Evolutionary conservation across 768 basidiomycete genomes (phyloP).

Genomic region (Suillus sp.): DNA sequence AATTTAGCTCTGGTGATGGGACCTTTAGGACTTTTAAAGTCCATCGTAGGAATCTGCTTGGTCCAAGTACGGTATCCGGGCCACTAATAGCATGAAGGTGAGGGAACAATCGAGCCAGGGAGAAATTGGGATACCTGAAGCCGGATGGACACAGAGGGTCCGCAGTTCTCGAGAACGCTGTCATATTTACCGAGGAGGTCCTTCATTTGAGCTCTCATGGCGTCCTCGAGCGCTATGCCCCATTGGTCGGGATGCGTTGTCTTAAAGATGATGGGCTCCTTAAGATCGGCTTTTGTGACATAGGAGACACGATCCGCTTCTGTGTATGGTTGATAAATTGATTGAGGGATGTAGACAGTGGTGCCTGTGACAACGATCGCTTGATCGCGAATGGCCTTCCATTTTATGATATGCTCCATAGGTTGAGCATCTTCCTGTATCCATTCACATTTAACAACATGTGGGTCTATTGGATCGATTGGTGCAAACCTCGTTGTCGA

Average conservation of each 20-base stretch:
- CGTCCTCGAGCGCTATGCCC: conserved; percentile 67
- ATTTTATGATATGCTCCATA: conserved; percentile 29
- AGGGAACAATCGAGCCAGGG: not conserved
- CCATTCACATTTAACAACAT: not conserved
- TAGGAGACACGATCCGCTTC: conserved; percentile 76
- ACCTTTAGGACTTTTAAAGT: conserved; percentile 76
- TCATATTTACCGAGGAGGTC: conserved; percentile 60
- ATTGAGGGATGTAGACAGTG: conserved; percentile 64
- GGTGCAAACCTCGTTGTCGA: not conserved
- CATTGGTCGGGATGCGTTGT: conserved; percentile 53
- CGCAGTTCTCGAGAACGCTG: conserved; percentile 68
- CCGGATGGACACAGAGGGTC: conserved; percentile 79
- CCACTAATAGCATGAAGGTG: conserved; percentile 51
- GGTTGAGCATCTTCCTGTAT: conserved; percentile 25
- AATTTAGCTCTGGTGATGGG: conserved; percentile 77
- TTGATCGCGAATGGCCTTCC: conserved; percentile 24
- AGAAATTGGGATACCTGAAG: conserved; percentile 54
- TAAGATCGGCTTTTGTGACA: conserved; percentile 66
- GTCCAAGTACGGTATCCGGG: conserved; percentile 79
- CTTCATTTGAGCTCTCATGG: conserved; percentile 59
- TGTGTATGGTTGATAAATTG: conserved; percentile 75
- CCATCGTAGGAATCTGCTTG: conserved; percentile 79
- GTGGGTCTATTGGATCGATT: no score
- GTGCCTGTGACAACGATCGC: conserved; percentile 30
- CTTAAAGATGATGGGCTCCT: conserved; percentile 65